These are phyloP conservation scores for Emericellopsis atlantica DNA, from an alignment of 2,329 filamentous ascomycete genomes.

Conservation along the genomic window DNA sequence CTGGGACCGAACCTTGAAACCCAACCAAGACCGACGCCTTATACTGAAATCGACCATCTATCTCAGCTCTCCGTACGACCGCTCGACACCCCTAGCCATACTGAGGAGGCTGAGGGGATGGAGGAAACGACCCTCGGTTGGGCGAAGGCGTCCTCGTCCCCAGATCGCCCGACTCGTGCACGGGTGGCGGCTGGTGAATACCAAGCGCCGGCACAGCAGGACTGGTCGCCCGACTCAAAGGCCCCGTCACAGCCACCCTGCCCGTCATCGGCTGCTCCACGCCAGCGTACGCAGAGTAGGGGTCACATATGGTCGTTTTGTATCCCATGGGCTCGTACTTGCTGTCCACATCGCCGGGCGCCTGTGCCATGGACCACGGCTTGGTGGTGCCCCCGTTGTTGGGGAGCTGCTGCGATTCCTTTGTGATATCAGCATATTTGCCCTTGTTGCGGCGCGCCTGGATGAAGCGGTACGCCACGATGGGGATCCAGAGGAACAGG, in stretches of 20 bases:
- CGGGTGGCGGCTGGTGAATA: neutral
- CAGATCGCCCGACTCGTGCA: neutral
- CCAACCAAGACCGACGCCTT: no score
- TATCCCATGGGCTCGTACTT: constrained; percentile 1
- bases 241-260: neutral
- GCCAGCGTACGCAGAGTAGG: neutral
- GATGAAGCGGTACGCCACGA: constrained; percentile 6
- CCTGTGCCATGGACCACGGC: neutral
- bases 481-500: constrained; percentile 9
- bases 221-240: neutral
- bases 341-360: neutral
- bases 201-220: neutral
- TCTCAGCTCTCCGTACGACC: no score
- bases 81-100: neutral
- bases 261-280: neutral
- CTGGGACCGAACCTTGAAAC: no score
- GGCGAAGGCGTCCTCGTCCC: neutral
- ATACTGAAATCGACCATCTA: no score
- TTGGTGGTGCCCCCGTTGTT: neutral
- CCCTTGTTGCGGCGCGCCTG: neutral
- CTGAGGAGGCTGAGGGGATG: neutral
- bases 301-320: neutral
- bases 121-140: neutral
- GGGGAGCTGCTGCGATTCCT: constrained; percentile 3
- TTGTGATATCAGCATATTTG: constrained; percentile 6